Base-by-base conservation (phyloP, 2,329 filamentous ascomycete species). In the Fusarium citri region DNA sequence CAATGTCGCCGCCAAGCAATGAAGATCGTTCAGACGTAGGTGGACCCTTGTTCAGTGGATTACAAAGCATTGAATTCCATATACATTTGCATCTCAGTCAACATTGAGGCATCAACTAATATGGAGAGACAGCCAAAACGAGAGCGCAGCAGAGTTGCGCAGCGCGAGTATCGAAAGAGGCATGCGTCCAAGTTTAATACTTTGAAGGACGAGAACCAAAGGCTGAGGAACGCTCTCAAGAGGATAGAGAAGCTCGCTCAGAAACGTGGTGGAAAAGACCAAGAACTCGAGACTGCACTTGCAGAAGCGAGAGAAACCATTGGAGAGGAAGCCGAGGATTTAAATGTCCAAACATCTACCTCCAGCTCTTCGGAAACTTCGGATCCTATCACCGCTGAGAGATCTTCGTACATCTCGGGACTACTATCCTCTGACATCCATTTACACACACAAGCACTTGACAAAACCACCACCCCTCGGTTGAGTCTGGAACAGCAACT, bases 101-200 rank as follows among this genome's bases (percentile, higher is more conserved):
- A 63, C 40, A 22, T 47, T 15, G 8, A 34, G 28, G 14, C 49
- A n/a, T 28, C 37, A 28, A 30, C 45, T 50, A 28, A 47, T 63
- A 55, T 55, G 55, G 12, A 34, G 8, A 11, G 28, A 45, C 53
- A 76, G 74, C 64, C 72, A 20, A 75, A 72, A 45, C 72, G 71
- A 6, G 74, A 76, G 55, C 69, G 74, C 41, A 74, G 74, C 41
- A 73, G 68, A 53, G 43, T 73, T 28, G 74, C 74, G 7, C 74
- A 76, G 54, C 69, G 74, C 20, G 71, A 76, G 25, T 76, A 76
- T 53, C 69, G 74, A 14, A 76, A 76, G 23, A 66, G 74, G 2
- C 74, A 76, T 51, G 72, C 66, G 7, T 73, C 71, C 26, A 73
- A 59, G 31, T 76, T 76, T 34, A 67, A 69, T 26, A 67, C 28